Evolutionary conservation across 2,329 filamentous ascomycete species (phyloP).

Genomic region (Nigrospora oryzae): DNA sequence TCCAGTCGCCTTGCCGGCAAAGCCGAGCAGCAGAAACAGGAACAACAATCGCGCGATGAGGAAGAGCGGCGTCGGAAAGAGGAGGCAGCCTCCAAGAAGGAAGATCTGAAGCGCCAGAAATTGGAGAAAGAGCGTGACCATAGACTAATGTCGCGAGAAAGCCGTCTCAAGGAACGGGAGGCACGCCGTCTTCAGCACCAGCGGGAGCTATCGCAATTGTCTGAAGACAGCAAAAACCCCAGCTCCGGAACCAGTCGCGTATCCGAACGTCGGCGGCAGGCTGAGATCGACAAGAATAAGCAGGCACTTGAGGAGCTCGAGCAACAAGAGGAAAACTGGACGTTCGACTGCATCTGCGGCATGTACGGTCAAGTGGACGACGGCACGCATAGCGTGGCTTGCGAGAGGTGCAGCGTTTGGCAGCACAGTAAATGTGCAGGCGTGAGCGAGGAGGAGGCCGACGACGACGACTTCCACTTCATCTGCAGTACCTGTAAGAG

Average conservation of each 20-base stretch:
- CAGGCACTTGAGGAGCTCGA: constrained; percentile 66
- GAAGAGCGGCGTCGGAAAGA: constrained; percentile 58
- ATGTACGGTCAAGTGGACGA: constrained; percentile 90
- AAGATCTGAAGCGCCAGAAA: constrained; percentile 51
- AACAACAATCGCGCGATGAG: constrained; percentile 63
- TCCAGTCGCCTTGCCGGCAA: constrained; percentile 84
- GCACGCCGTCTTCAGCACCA: constrained; percentile 75
- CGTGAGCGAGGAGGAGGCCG: constrained; percentile 70
- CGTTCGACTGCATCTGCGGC: constrained; percentile 91
- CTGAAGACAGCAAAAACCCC: constrained; percentile 58
- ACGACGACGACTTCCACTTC: constrained; percentile 80
- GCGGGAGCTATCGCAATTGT: constrained; percentile 71
- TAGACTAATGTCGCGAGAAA: constrained; percentile 75
- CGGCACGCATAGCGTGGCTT: constrained; percentile 86
- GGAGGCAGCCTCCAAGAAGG: constrained; percentile 55
- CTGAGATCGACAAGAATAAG: constrained; percentile 72
- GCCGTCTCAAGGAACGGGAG: constrained; percentile 79
- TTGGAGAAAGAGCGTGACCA: constrained; percentile 68
- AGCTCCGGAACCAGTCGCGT: constrained; percentile 49
- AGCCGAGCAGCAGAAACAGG: constrained; percentile 66
- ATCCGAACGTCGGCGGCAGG: constrained; percentile 73
- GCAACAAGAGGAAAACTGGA: constrained; percentile 71
- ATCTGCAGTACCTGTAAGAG: constrained; percentile 71
- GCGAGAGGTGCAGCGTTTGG: constrained; percentile 91
- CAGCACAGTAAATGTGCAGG: constrained; percentile 91